Evolutionary conservation across 2,329 filamentous ascomycete genomes (phyloP), one percentile per base, ranked within the genome.

Genomic region (Claviceps sp.): DNA sequence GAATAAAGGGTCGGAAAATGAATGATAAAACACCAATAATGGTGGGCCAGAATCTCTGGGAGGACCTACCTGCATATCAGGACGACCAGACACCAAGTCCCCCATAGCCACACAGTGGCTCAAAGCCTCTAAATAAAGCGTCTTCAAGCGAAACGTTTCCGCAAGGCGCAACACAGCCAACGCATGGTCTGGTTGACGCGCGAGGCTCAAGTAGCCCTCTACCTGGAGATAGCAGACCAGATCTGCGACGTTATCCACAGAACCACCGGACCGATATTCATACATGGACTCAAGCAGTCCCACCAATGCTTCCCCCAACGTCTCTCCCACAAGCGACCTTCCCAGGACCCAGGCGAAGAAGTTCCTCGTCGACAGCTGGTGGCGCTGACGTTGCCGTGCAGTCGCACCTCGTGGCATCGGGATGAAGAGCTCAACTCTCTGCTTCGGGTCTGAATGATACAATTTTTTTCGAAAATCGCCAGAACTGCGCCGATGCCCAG

Each of bases 51-150:
- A 11, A 11, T 34, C 29, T 34, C 29, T 11, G 29, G 29, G 29
- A 26, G 49, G 49, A 67, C 77, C 58, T 68, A 83, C 82, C 63
- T 76, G 69, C 54, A 81, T 86, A 55, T 86, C 85, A 1, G 74
- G 63, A 56, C 75, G 78, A 5, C 67, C 60, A 42, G 72, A 69
- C 5, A 90, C 55, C 26, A 71, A 70, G 20, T 85, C 78, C 54
- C 77, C 78, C 86, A 91, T 89, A 44, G 86, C 87, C 38, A 85
- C 83, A 61, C 86, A 88, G 60, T 93, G 87, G 14, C 78, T 75
- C 65, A 90, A 88, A 0, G 86, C 82, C 59, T 86, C 77, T 11
- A 82, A 75, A 71, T 87, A 91, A 13, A 87, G 66, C n/a, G 80
- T 74, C 50, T 71, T 72, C 26, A 85, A 65, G 49, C 78, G 75